Evolutionary conservation across 2,329 filamentous ascomycete species (phyloP).

Genomic region (Ophiostoma fasciatum): DNA sequence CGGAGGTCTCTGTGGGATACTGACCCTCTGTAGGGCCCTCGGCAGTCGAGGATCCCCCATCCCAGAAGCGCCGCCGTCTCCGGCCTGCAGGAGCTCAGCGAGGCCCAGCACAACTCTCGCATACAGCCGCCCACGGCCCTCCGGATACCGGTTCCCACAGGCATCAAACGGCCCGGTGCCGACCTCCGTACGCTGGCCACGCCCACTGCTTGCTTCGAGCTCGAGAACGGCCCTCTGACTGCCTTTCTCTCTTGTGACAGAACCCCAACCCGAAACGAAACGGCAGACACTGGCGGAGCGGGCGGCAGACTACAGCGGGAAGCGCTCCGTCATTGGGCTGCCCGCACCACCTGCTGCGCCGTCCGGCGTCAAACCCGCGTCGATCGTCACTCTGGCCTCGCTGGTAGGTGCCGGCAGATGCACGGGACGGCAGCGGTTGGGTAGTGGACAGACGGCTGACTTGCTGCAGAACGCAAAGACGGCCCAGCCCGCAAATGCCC

Average conservation of each 20-base stretch:
- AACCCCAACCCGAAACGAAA: slow-evolving; percentile 41
- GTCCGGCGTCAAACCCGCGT: slow-evolving; percentile 28
- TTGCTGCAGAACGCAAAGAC: background rate
- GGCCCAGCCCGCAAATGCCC: background rate
- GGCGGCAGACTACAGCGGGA: slow-evolving; percentile 34
- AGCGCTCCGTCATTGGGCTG: slow-evolving; percentile 21
- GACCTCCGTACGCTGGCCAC: slow-evolving; percentile 19
- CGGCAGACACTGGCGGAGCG: slow-evolving; percentile 42
- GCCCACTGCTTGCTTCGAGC: too few species aligned
- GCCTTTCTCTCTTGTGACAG: slow-evolving; percentile 19
- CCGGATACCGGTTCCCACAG: slow-evolving; percentile 23
- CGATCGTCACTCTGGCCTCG: slow-evolving; percentile 10
- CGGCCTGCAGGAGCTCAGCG: slow-evolving; percentile 37
- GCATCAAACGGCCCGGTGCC: slow-evolving; percentile 31
- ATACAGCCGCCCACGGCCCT: slow-evolving; percentile 11
- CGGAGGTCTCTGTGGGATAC: too few species aligned
- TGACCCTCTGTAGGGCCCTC: slow-evolving; percentile 4
- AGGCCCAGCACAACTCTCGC: slow-evolving; percentile 46
- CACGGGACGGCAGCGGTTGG: too few species aligned
- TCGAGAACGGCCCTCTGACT: too few species aligned
- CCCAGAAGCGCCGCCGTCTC: slow-evolving; percentile 9
- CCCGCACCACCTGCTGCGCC: slow-evolving; percentile 19
- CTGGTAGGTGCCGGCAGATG: too few species aligned
- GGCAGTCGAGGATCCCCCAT: slow-evolving; percentile 13
- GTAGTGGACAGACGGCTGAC: too few species aligned